Conservation (phyloP, 2,329 filamentous ascomycete genomes). For the Xylaria arbuscula region DNA sequence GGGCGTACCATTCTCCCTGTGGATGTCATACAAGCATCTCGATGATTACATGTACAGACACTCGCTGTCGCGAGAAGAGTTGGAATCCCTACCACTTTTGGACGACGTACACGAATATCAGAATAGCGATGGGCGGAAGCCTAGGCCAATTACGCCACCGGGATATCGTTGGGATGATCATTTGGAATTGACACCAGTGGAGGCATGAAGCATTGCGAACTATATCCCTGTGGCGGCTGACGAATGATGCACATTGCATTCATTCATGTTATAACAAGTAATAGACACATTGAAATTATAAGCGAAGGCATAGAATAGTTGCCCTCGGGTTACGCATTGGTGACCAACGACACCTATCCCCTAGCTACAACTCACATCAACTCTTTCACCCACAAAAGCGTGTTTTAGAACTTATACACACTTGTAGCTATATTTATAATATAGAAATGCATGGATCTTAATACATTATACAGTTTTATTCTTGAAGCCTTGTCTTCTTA, state of each 20-base stretch:
- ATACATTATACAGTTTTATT: no score
- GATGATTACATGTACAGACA: conserved; percentile 32
- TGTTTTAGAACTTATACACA: no score
- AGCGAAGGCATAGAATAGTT: no score
- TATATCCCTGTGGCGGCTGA: neutral
- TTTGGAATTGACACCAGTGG: conserved; percentile 22
- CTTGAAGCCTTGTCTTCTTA: no score
- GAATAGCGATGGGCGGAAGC: conserved; percentile 18
- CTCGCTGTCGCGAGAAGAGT: conserved; percentile 23
- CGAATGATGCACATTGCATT: neutral
- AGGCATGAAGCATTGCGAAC: neutral
- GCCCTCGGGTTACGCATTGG: no score
- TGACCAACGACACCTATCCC: no score
- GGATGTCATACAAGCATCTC: conserved; percentile 27
- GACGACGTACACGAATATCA: conserved; percentile 33
- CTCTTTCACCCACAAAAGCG: no score
- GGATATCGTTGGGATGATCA: conserved; percentile 30
- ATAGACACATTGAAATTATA: neutral
- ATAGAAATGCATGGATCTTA: no score
- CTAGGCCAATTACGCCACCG: conserved; percentile 19
- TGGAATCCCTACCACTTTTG: conserved; percentile 22
- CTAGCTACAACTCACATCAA: no score
- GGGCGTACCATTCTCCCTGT: conserved; percentile 9
- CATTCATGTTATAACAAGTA: neutral
- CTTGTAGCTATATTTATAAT: no score